Base-by-base conservation (phyloP, 192 early-diverging fungal genomes). In the Coemansia sp. region DNA sequence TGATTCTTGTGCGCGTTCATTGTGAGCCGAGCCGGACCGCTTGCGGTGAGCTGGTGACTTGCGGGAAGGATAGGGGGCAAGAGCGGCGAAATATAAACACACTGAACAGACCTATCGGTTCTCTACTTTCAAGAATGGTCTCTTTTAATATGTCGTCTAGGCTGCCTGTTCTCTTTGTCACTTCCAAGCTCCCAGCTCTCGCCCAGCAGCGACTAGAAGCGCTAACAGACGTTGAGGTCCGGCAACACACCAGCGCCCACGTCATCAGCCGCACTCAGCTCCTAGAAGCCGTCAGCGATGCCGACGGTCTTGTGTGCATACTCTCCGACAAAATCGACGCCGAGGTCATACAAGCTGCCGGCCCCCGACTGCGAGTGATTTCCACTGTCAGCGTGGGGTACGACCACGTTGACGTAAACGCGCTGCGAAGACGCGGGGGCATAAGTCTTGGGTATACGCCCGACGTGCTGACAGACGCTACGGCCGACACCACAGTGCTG, bases 381-480 rank as follows among this genome's bases (percentile, higher is more conserved):
- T 93, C 93, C 4, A 95, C 94, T 0, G 80, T 91, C 71, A 90
- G 87, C 38, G 94, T 94, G 19, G 94, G 94, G 19, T 91, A 88
- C 76, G 93, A 95, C 64, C 94, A 95, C 66, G 88, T 95, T 21
- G 89, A 91, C 66, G 62, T 87, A 0, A 64, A 62, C 5, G 87
- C 82, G 7, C 67, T 89, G 17, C 72, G 86, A 21, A 11, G 34
- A 12, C 76, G 77, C 8, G 80, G 85, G 19, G 78, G 79, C 2
- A 74, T 94, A n/a, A 45, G 53, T 17, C 66, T 97, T 6, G 94
- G 94, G 5, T 87, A 92, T 70, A 97, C 95, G 1, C 93, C 95
- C 5, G 90, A 90, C 61, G 95, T 95, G 1, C 80, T 95, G 41
- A 97, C 95, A 0, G 93, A 94, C 64, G 94, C 94, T 0, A 91